A percentile compares a stretch with the other conserved stretches of the same genome.
phyloP scores from a whole-genome alignment of 345 rosid species.

The Erysimum cheiranthoides region DNA sequence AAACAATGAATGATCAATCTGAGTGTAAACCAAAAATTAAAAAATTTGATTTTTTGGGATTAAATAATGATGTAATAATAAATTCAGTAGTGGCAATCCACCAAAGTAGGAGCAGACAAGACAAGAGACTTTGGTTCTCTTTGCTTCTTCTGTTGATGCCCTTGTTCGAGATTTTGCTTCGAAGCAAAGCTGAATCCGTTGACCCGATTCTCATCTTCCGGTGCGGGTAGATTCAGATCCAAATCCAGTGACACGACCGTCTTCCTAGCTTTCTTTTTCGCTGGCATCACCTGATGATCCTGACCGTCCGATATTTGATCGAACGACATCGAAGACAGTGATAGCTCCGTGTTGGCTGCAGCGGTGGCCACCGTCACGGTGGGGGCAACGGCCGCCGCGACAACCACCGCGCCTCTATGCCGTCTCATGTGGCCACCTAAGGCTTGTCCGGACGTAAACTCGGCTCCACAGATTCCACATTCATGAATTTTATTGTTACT shows the following conservation, averaged over 20 bases:
- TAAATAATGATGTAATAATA: conserved; percentile 8
- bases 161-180: conserved; percentile 57
- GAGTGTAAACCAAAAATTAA: conserved; percentile 25
- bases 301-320: conserved; percentile 51
- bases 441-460: conserved; percentile 93
- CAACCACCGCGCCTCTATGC: conserved; percentile 60
- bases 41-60: neutral
- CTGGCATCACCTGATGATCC: conserved; percentile 43
- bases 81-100: conserved; percentile 91
- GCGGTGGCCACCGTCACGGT: conserved; percentile 30
- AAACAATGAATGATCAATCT: conserved; percentile 25
- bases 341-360: conserved; percentile 49
- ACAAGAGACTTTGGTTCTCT: conserved; percentile 57
- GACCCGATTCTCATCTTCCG: conserved; percentile 68
- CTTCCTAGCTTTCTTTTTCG: conserved; percentile 45
- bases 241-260: conserved; percentile 64
- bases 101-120: conserved; percentile 69
- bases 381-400: neutral
- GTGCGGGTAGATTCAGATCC: conserved; percentile 97
- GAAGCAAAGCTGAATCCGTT: conserved; percentile 56
- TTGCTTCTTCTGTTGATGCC: conserved; percentile 44
- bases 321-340: conserved; percentile 53
- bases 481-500: conserved; percentile 70
- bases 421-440: conserved; percentile 98
- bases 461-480: conserved; percentile 88